Base-by-base conservation (phyloP, 176 grass and related monocot genomes). In the Hyparrhenia diplandra region DNA sequence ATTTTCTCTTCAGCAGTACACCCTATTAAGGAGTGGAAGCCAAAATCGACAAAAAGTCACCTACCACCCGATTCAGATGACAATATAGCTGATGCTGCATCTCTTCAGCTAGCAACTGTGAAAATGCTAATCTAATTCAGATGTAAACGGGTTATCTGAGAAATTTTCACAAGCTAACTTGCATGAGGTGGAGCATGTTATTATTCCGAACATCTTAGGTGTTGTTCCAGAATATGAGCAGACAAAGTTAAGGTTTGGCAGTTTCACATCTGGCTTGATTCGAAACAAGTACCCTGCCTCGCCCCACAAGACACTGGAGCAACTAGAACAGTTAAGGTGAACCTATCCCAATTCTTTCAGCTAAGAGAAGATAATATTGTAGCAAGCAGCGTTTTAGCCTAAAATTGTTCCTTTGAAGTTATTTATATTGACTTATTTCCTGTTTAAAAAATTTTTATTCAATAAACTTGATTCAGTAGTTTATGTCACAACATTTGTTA, bases 141-240 rank as follows among this genome's bases (percentile, higher is more conserved):
- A 87, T 76, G 64, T 73, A 51, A 85, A 62, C n/a, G 64, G 27
- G 20, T 87, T 83, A 31, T 89, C 81, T 73, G 75, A 91, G 31
- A 87, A 94, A 85, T 27, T 85, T 52, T 89, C 82, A 63, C 82
- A 94, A 73, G 64, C 82, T 83, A 83, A 82, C 25, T 83, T 87
- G 35, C 66, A 74, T 5, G 89, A 89, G 54, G 63, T 82, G 71
- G 81, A 80, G 37, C 92, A 94, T 67, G 92, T 94, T 55, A 91
- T 91, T 78, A 94, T 94, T 67, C 92, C 9, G 81, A 85, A 73
- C 92, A 94, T 85, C 87, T 94, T 21, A 89, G 81, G n/a, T n/a
- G n/a, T n/a, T 68, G 87, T 94, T 34, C 84, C 92, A 49, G 89
- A 91, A 35, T 87, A 77, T 23, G 92, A 94, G 63, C 84, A 80